Percentiles rank a stretch among this genome's conserved stretches.
phyloP scores from a whole-genome alignment of 2,329 filamentous ascomycete genomes.

The Penicillium sp. region DNA sequence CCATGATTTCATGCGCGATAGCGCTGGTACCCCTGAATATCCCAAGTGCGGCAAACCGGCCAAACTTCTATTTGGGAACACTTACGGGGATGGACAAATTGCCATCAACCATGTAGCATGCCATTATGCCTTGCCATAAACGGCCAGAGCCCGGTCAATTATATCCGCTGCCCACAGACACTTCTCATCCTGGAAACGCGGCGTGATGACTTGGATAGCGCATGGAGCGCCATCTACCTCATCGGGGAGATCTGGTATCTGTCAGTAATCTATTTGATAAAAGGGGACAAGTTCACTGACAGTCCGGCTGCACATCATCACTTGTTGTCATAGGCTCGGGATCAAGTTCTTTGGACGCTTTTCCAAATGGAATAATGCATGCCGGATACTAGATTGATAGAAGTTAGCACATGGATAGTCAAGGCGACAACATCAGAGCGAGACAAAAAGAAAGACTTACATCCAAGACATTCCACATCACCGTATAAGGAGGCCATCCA shows the following conservation, averaged over 20 bases:
- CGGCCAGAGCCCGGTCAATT: conserved; percentile 27
- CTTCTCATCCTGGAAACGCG: conserved; percentile 52
- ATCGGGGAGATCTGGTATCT: conserved; percentile 42
- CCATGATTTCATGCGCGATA: neutral
- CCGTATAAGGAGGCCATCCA: conserved; percentile 45
- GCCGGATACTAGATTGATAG: conserved; percentile 47
- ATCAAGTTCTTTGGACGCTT: conserved; percentile 46
- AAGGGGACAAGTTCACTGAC: conserved; percentile 14
- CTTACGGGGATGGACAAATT: neutral
- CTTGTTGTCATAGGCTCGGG: conserved; percentile 30
- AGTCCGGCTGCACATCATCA: conserved; percentile 30
- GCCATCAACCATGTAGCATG: neutral
- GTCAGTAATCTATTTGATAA: conserved; percentile 6
- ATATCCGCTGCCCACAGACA: conserved; percentile 36
- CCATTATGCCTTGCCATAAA: neutral
- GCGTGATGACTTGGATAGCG: conserved; percentile 50
- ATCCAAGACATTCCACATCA: conserved; percentile 55
- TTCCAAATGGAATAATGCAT: conserved; percentile 50
- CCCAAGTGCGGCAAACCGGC: neutral
- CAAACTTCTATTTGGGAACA: neutral
- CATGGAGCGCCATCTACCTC: conserved; percentile 47
- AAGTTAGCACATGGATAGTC: neutral
- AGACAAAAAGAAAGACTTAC: conserved; percentile 34
- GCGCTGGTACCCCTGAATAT: neutral
- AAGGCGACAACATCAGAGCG: neutral